Conservation (phyloP, 495 filamentous ascomycete genomes). For the Parmelia sp. region DNA sequence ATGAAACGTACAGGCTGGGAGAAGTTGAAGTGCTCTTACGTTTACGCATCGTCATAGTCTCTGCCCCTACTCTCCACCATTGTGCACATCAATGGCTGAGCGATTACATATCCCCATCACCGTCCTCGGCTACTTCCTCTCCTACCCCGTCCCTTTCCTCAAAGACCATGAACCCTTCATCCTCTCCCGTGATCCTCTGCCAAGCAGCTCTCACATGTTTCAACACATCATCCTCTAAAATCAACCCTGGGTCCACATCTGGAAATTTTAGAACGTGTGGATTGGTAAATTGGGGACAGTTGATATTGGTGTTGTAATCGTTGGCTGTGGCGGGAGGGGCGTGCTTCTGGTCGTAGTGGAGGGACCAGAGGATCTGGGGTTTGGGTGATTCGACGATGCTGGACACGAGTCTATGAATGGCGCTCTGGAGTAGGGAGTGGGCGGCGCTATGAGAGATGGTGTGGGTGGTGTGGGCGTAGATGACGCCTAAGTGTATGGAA, state of each 20-base stretch:
- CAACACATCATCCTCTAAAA: conserved; percentile 62
- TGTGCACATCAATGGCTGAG: no score
- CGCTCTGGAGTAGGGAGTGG: conserved; percentile 43
- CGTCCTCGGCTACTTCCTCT: conserved; percentile 40
- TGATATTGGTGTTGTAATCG: conserved; percentile 25
- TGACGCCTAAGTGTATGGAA: conserved; percentile 48
- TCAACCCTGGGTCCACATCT: conserved; percentile 51
- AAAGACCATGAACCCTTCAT: conserved; percentile 61
- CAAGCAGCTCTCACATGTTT: conserved; percentile 58
- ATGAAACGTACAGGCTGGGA: no score
- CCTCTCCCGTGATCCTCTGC: conserved; percentile 52
- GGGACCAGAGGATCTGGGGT: conserved; percentile 46
- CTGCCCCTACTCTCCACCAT: no score
- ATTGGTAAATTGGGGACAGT: conserved; percentile 29
- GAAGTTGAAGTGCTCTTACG: no score
- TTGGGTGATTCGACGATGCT: conserved; percentile 33
- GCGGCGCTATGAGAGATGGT: conserved; percentile 28
- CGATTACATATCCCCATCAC: neutral
- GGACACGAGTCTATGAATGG: conserved; percentile 50
- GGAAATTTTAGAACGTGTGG: conserved; percentile 41
- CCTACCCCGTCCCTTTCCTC: conserved; percentile 45
- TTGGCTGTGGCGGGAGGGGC: conserved; percentile 20
- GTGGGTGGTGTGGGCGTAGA: conserved; percentile 57
- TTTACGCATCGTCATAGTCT: no score
- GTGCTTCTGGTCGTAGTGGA: conserved; percentile 55